A percentile compares a stretch with the other conserved stretches of the same genome.
These are phyloP conservation scores for Pyrenula aspistea DNA, from an alignment of 495 filamentous ascomycete species.

Conservation along the genomic window DNA sequence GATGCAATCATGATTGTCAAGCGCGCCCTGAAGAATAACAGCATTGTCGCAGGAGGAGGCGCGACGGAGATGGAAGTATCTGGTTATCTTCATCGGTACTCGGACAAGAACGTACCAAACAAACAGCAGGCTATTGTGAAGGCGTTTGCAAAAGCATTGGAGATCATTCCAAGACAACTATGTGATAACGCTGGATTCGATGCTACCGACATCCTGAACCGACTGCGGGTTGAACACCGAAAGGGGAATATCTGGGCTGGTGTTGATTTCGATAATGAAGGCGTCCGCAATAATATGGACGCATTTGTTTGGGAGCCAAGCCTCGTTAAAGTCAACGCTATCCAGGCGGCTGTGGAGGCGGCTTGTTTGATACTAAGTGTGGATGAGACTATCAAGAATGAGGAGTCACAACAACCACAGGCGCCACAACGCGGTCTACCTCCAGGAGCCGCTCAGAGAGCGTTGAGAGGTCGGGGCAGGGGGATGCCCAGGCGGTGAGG, in stretches of 20 bases:
- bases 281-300: conserved; percentile 82
- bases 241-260: conserved; percentile 88
- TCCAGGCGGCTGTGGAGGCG: conserved; percentile 91
- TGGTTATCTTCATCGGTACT: conserved; percentile 79
- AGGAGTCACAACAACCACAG: conserved; percentile 75
- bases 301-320: conserved; percentile 95
- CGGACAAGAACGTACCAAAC: conserved; percentile 80
- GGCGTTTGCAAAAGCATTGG: conserved; percentile 91
- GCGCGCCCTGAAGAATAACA: conserved; percentile 84
- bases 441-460: conserved; percentile 85
- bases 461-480: conserved; percentile 69
- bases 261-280: conserved; percentile 88
- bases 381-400: conserved; percentile 95
- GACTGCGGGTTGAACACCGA: conserved; percentile 84
- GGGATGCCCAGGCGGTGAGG: conserved; percentile 77
- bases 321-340: conserved; percentile 92
- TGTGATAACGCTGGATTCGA: conserved; percentile 99
- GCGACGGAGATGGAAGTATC: conserved; percentile 96
- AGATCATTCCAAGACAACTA: conserved; percentile 90
- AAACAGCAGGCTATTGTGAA: conserved; percentile 98
- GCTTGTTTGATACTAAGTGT: conserved; percentile 90
- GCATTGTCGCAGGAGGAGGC: conserved; percentile 90
- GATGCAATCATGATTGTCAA: conserved; percentile 99
- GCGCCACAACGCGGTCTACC: conserved; percentile 68
- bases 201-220: conserved; percentile 92